Evolutionary conservation across 805 yeast species (phyloP).

Genomic region (Lipomyces mesembrius): DNA sequence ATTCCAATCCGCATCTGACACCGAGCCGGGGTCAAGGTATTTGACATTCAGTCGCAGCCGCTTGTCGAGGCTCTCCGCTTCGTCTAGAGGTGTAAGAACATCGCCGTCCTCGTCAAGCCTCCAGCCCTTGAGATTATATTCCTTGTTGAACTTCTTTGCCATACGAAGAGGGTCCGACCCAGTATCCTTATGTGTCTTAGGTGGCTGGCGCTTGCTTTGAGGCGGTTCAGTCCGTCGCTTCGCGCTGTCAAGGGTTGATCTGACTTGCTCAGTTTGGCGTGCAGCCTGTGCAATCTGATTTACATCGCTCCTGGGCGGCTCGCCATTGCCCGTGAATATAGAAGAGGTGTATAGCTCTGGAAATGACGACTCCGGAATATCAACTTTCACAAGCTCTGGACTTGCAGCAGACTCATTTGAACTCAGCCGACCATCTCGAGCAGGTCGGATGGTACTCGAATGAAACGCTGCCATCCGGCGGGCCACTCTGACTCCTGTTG

Average conservation of each 20-base stretch:
- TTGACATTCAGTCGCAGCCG: neutral
- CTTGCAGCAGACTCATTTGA: neutral
- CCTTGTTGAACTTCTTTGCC: slow-evolving; percentile 5
- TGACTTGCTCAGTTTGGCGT: neutral
- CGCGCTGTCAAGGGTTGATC: neutral
- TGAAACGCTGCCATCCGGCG: neutral
- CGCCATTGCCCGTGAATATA: slow-evolving; percentile 9
- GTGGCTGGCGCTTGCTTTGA: neutral
- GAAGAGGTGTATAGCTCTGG: slow-evolving; percentile 15
- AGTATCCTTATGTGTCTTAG: neutral
- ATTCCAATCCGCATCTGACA: neutral
- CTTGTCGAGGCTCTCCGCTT: neutral
- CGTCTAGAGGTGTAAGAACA: neutral
- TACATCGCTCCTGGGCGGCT: neutral
- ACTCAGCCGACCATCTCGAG: neutral
- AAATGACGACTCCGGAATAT: slow-evolving; percentile 18
- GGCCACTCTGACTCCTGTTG: neutral
- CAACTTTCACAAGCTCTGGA: slow-evolving; percentile 8
- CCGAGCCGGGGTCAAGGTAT: neutral
- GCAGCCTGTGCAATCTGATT: neutral
- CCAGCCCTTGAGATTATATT: slow-evolving; percentile 4
- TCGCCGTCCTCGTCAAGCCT: neutral
- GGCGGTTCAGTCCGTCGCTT: neutral
- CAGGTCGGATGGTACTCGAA: neutral
- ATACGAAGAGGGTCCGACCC: slow-evolving; percentile 1